Base-by-base conservation (phyloP, 192 early-diverging fungal species). In the Umbelopsis isabellina region DNA sequence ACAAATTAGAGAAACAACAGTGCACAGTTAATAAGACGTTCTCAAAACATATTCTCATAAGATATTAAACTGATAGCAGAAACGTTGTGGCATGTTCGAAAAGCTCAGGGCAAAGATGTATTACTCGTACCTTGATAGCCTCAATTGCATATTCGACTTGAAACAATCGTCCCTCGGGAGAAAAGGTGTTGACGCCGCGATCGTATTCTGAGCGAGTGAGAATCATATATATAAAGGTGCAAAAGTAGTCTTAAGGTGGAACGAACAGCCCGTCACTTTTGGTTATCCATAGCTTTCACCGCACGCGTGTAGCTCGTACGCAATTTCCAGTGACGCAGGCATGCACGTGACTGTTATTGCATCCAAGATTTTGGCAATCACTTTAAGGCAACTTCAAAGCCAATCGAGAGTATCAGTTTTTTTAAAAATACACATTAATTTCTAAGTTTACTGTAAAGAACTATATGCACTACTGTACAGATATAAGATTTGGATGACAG, bases 101-200 rank as follows among this genome's bases (percentile, higher is more conserved):
- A 23, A 2, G n/a, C 15, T 45, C 37, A 58, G 20, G 21, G 25
- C 23, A 53, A 20, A 22, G 8, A 10, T 52, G 18, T 18, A 37
- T 18, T 35, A n/a, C 16, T 25, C 35, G 46, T 84, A 94, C 94
- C 89, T 99, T 99, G 86, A 99, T 98, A 68, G 98, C 96, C 77
- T 99, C 98, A 78, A 98, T 94, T 53, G 97, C 98, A 80, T 99
- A 99, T 86, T 99, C 98, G 66, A 99, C 98, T 83, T 99, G 98
- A 89, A 98, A 99, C 64, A 98, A 86, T 77, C 98, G 94, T 67
- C 98, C 98, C 83, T 99, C 98, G 53, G 98, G 98, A 25, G 94
- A 96, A 83, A 99, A 99, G 51, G 98, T 99, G 83, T 98, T 98
- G 74, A 99, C 98, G 51, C 98, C 98, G 68, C 97, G 92, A 84